These are phyloP conservation scores for Effrenium voratum DNA, from an alignment of 73 alveolate genomes.

Conservation along the genomic window DNA sequence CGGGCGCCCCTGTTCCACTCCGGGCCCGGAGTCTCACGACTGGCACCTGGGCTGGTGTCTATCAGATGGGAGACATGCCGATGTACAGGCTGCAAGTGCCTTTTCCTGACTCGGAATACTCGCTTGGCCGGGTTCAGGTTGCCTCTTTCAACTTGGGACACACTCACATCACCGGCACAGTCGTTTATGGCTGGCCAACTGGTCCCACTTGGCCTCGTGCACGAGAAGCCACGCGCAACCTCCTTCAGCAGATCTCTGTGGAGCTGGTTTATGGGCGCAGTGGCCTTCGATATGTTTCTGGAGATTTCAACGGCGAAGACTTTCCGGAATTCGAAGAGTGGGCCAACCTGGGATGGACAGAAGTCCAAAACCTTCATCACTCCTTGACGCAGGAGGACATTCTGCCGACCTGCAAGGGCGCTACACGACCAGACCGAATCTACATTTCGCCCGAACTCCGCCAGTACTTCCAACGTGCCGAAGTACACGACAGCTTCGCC, in stretches of 20 bases:
- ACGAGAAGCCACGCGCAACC: background rate
- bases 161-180: background rate
- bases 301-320: background rate
- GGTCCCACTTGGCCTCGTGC: background rate
- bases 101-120: background rate
- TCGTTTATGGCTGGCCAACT: background rate
- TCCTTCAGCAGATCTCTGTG: background rate
- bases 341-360: background rate
- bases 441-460: background rate
- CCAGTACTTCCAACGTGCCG: background rate
- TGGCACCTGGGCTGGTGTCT: constrained; percentile 9
- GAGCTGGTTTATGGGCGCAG: background rate
- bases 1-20: constrained; percentile 10
- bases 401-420: background rate
- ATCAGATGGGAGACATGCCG: background rate
- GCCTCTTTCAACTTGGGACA: background rate
- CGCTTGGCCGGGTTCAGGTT: background rate
- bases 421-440: background rate
- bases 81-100: background rate
- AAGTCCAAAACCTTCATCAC: background rate
- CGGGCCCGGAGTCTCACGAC: background rate
- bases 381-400: no score
- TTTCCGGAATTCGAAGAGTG: background rate
- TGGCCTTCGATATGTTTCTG: background rate
- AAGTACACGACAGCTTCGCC: background rate